These are phyloP conservation scores for Aspergillus haitiensis DNA, from an alignment of 495 filamentous ascomycete species.

Conservation along the genomic window DNA sequence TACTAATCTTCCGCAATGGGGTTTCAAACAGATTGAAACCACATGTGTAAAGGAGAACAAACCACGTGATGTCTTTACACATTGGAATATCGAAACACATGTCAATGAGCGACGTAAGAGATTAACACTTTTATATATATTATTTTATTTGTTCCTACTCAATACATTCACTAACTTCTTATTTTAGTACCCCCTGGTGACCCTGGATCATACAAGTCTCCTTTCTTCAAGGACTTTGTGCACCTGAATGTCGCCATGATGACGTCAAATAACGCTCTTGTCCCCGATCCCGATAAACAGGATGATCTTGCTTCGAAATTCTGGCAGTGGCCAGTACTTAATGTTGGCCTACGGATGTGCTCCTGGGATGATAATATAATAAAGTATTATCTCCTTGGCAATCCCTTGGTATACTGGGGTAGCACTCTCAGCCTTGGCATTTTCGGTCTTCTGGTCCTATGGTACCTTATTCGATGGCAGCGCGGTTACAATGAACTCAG, in stretches of 20 bases:
- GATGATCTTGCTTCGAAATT: constrained; percentile 95
- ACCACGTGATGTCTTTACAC: constrained; percentile 87
- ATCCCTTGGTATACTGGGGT: constrained; percentile 95
- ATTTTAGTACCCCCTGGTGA: constrained; percentile 80
- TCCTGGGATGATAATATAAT: constrained; percentile 94
- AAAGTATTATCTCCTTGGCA: constrained; percentile 98
- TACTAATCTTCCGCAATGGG: constrained; percentile 96
- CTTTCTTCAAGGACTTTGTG: constrained; percentile 94
- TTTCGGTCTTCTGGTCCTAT: constrained; percentile 68
- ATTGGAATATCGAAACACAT: constrained; percentile 98
- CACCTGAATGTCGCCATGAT: constrained; percentile 99
- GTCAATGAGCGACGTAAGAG: constrained; percentile 86
- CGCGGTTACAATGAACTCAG: constrained; percentile 86
- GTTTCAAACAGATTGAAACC: constrained; percentile 99
- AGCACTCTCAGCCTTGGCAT: constrained; percentile 74
- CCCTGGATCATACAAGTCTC: constrained; percentile 91
- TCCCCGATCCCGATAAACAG: constrained; percentile 98
- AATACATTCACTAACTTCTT: constrained; percentile 11
- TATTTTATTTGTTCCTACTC: not conserved
- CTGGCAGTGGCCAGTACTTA: constrained; percentile 97
- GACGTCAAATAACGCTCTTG: constrained; percentile 98
- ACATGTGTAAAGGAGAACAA: constrained; percentile 95
- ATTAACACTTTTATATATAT: constrained; percentile 15
- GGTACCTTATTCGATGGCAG: constrained; percentile 95
- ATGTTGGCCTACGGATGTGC: constrained; percentile 97